Evolutionary conservation across 345 rosid species (phyloP).

Genomic region (Rhodamnia argentea): DNA sequence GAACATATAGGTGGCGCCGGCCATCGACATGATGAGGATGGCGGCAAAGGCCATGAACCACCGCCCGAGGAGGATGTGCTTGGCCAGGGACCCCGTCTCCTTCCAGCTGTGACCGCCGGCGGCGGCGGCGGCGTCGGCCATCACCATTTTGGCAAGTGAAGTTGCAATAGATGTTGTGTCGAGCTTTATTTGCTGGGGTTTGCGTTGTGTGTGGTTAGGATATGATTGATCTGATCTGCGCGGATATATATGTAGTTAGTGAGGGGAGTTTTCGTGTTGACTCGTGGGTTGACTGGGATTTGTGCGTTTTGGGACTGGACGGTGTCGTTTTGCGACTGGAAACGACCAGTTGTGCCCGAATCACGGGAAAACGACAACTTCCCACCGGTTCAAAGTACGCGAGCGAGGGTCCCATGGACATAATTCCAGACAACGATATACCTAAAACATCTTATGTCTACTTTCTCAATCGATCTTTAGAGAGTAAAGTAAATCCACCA

Average conservation of each 20-base stretch:
- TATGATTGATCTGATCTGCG: fast-evolving
- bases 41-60: constrained; percentile 31
- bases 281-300: not conserved
- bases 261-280: not conserved
- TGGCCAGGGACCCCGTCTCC: not conserved
- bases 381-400: not conserved
- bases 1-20: constrained; percentile 31
- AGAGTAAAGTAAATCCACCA: not conserved
- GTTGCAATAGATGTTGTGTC: not conserved
- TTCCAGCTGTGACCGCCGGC: not conserved
- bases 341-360: not conserved
- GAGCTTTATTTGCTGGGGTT: not conserved
- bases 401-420: not conserved
- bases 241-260: not conserved
- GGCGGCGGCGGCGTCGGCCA: not conserved
- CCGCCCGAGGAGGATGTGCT: constrained; percentile 7
- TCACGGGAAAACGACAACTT: not conserved
- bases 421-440: not conserved
- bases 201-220: not conserved
- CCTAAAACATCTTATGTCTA: not conserved
- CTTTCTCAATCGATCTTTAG: too few species aligned
- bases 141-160: not conserved
- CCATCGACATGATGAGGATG: constrained; percentile 17
- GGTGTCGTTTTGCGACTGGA: not conserved
- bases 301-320: not conserved